Conservation (phyloP, 2,329 filamentous ascomycete species). For the Penicillium palitans region DNA sequence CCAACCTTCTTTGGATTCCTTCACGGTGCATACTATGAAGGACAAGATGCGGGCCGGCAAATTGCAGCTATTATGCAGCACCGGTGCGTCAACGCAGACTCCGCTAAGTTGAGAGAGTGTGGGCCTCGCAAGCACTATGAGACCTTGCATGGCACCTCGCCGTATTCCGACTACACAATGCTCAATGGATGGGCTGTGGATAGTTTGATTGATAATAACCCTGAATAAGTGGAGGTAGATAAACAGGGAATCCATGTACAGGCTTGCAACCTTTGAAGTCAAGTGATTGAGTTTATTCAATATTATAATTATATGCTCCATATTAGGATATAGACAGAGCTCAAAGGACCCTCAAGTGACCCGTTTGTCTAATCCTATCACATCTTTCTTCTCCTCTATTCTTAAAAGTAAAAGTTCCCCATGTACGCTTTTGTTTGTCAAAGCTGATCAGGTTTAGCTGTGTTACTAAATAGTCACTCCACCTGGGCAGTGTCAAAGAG, state of each 20-base stretch:
- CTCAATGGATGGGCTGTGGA: conserved; percentile 34
- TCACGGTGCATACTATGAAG: conserved; percentile 63
- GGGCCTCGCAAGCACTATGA: conserved; percentile 30
- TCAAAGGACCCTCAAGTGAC: background rate
- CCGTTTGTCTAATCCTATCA: background rate
- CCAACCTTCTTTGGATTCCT: conserved; percentile 66
- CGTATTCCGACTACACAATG: conserved; percentile 29
- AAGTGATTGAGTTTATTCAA: background rate
- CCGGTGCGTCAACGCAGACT: conserved; percentile 21
- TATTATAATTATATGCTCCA: background rate
- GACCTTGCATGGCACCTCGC: conserved; percentile 33
- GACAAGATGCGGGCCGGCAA: conserved; percentile 49
- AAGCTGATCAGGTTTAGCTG: background rate
- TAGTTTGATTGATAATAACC: conserved; percentile 30
- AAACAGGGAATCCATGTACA: background rate
- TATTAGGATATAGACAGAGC: background rate
- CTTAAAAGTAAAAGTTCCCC: background rate
- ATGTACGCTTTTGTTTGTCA: background rate
- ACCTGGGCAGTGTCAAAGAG: background rate
- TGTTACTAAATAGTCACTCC: background rate
- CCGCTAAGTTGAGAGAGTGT: conserved; percentile 20
- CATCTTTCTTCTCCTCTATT: background rate
- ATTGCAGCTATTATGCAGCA: conserved; percentile 30
- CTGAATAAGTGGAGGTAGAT: conserved; percentile 9
- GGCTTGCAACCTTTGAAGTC: background rate